Evolutionary conservation across 2,329 filamentous ascomycete species (phyloP).

Genomic region (Microsporum audouinii): DNA sequence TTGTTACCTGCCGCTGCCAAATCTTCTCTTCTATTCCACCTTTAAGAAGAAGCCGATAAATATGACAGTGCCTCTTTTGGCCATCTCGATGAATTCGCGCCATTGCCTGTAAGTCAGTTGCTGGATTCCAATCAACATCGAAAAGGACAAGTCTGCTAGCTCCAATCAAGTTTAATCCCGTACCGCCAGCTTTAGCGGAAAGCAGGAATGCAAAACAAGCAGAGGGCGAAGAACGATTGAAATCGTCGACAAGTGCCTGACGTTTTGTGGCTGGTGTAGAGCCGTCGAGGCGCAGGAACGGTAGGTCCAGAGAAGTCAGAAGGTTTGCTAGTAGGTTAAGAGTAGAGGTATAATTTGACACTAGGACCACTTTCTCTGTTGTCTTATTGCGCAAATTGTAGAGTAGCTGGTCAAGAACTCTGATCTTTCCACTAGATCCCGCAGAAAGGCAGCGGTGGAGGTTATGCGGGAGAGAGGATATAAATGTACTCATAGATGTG

Average conservation of each 20-base stretch:
- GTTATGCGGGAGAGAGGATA: conserved; percentile 45
- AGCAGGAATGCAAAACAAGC: conserved; percentile 57
- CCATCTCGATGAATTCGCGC: conserved; percentile 62
- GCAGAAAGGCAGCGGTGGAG: conserved; percentile 44
- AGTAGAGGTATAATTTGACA: conserved; percentile 66
- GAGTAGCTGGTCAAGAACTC: conserved; percentile 55
- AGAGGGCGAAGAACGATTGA: conserved; percentile 50
- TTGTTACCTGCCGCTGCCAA: conserved; percentile 60
- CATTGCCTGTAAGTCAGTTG: conserved; percentile 63
- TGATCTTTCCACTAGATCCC: conserved; percentile 53
- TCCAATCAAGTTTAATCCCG: conserved; percentile 59
- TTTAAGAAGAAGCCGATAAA: conserved; percentile 57
- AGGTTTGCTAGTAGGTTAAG: conserved; percentile 55
- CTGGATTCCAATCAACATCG: conserved; percentile 67
- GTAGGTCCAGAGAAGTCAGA: conserved; percentile 48
- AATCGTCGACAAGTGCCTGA: conserved; percentile 57
- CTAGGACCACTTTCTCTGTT: conserved; percentile 59
- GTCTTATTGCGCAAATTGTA: conserved; percentile 50
- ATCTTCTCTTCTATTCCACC: conserved; percentile 65
- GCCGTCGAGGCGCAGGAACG: conserved; percentile 58
- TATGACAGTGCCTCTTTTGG: conserved; percentile 55
- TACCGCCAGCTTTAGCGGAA: conserved; percentile 60
- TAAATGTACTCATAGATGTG: conserved; percentile 36
- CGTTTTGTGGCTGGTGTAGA: conserved; percentile 53
- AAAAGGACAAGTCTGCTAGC: conserved; percentile 60